Evolutionary conservation across 1,139 yeast species (phyloP).

Genomic region (Sugiyamaella paludigena): DNA sequence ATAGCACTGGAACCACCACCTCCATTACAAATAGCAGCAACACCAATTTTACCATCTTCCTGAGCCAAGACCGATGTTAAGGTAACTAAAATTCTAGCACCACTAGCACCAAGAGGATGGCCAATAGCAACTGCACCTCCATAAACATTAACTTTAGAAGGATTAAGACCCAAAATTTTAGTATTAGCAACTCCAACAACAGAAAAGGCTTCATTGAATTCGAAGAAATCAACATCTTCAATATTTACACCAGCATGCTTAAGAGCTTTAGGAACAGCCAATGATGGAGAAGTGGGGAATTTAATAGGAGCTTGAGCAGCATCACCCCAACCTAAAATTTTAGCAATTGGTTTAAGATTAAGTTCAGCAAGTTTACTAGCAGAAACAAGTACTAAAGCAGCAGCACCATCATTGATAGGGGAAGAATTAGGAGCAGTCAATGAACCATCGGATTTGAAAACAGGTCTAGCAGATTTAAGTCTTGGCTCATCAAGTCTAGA

Average conservation of each 20-base stretch:
- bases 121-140: constrained; percentile 99
- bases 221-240: constrained; percentile 73
- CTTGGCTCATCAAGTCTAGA: constrained; percentile 72
- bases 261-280: constrained; percentile 93
- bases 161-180: constrained; percentile 63
- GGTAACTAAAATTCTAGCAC: constrained; percentile 92
- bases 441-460: constrained; percentile 81
- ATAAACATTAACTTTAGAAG: constrained; percentile 78
- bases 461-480: constrained; percentile 81
- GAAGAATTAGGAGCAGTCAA: constrained; percentile 97
- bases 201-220: constrained; percentile 95
- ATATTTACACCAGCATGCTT: constrained; percentile 71
- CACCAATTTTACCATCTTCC: constrained; percentile 78
- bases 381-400: constrained; percentile 85
- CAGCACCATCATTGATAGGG: constrained; percentile 95
- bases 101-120: constrained; percentile 96
- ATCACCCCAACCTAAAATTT: constrained; percentile 93
- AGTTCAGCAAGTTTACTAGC: constrained; percentile 79
- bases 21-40: constrained; percentile 96
- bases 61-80: constrained; percentile 71
- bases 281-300: constrained; percentile 91
- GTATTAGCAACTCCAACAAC: constrained; percentile 93
- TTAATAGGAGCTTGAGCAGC: constrained; percentile 93
- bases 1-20: constrained; percentile 97
- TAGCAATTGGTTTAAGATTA: constrained; percentile 82